A percentile compares a stretch with the other conserved stretches of the same genome.
phyloP scores from a whole-genome alignment of 2,329 filamentous ascomycete genomes.

The Fusarium marasasianum region DNA sequence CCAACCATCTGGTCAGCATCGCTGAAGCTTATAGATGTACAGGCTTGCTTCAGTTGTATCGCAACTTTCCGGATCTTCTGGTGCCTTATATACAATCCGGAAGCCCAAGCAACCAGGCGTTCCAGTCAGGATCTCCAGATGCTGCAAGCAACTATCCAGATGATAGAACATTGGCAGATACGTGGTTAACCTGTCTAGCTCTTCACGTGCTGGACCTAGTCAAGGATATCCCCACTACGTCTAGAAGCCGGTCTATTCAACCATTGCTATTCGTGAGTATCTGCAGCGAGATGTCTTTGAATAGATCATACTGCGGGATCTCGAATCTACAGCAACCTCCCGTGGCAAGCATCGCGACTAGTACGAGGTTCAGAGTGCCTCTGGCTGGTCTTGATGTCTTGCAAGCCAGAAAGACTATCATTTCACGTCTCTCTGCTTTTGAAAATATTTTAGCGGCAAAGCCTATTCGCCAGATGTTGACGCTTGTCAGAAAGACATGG shows the following conservation, averaged over 20 bases:
- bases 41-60: slow-evolving; percentile 41
- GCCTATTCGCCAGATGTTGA: slow-evolving; percentile 33
- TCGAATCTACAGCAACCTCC: slow-evolving; percentile 4
- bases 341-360: slow-evolving; percentile 24
- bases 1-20: slow-evolving; percentile 37
- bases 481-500: slow-evolving; percentile 35
- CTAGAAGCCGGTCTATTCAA: slow-evolving; percentile 56
- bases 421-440: slow-evolving; percentile 32
- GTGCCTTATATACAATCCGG: slow-evolving; percentile 34
- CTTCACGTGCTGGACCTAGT: slow-evolving; percentile 55
- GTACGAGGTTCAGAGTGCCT: slow-evolving; percentile 21
- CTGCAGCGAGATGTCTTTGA: slow-evolving; percentile 54
- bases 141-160: background rate
- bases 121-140: slow-evolving; percentile 1
- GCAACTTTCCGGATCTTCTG: slow-evolving; percentile 53
- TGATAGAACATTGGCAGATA: slow-evolving; percentile 35
- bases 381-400: slow-evolving; percentile 19
- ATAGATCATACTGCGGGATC: slow-evolving; percentile 34
- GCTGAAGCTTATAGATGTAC: slow-evolving; percentile 45
- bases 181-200: slow-evolving; percentile 56
- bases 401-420: slow-evolving; percentile 22
- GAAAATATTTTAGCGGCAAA: slow-evolving; percentile 40
- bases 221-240: slow-evolving; percentile 53
- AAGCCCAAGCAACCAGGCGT: background rate
- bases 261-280: slow-evolving; percentile 55